phyloP scores from a whole-genome alignment of 371 early-diverging fungal species.

The Thermomucor indicae-seudaticae region DNA sequence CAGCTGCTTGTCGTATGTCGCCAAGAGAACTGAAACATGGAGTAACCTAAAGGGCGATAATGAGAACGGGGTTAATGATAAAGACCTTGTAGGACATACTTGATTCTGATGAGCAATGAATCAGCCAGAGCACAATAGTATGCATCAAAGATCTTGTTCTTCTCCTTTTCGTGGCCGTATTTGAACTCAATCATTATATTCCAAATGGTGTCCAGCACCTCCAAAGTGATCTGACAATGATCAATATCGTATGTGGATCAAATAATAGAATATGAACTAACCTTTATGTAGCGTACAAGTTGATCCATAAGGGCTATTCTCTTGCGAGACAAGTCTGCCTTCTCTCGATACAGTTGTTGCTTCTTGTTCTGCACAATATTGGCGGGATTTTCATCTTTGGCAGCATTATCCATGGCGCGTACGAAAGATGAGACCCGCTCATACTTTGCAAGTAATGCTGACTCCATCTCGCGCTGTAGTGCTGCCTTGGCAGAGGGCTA shows the following conservation, averaged over 20 bases:
- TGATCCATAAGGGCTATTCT: not conserved
- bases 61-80: too few relatives aligned
- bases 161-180: not conserved
- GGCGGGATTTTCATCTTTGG: not conserved
- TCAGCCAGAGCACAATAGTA: slow-evolving; percentile 11
- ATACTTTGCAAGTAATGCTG: slow-evolving; percentile 8
- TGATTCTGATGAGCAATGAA: slow-evolving; percentile 7
- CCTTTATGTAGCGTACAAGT: slow-evolving; percentile 6
- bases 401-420: not conserved
- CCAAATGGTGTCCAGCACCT: slow-evolving; percentile 10
- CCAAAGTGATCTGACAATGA: slow-evolving; percentile 1
- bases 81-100: slow-evolving; percentile 4
- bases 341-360: not conserved
- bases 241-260: not conserved
- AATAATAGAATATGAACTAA: not conserved
- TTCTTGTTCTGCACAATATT: not conserved
- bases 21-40: slow-evolving; percentile 2
- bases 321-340: not conserved
- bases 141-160: slow-evolving; percentile 7
- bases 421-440: not conserved
- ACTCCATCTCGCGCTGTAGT: slow-evolving; percentile 1
- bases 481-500: not conserved
- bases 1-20: slow-evolving; percentile 6
- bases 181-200: slow-evolving; percentile 4
- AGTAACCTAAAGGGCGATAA: slow-evolving; percentile 2